Evolutionary conservation across 2,329 filamentous ascomycete species (phyloP).

Genomic region (Bretziella fagacearum): DNA sequence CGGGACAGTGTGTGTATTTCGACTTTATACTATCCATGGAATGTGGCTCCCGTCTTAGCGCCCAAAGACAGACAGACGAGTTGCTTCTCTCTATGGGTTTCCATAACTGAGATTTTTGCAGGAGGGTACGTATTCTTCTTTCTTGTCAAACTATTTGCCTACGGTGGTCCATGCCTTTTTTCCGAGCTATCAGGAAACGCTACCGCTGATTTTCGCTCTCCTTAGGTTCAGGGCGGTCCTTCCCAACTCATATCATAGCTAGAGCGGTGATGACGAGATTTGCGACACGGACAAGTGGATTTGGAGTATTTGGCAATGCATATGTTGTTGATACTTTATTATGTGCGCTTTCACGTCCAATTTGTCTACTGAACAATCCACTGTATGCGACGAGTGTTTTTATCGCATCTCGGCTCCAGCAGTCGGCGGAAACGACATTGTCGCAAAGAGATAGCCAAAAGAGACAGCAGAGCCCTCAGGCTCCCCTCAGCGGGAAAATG

Average conservation of each 20-base stretch:
- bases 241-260: too few relatives aligned
- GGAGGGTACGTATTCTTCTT: slow-evolving; percentile 1
- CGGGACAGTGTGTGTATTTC: background rate
- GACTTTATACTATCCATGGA: background rate
- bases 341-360: background rate
- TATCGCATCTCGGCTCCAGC: background rate
- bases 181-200: too few relatives aligned
- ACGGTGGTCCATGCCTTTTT: background rate
- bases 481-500: background rate
- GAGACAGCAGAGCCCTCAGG: background rate
- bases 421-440: background rate
- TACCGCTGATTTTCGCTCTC: background rate
- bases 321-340: too few relatives aligned
- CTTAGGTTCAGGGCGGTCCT: background rate
- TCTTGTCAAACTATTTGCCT: background rate
- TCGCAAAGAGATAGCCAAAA: background rate
- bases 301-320: too few relatives aligned
- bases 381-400: background rate
- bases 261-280: background rate
- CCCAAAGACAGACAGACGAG: background rate
- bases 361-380: too few relatives aligned
- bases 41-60: background rate
- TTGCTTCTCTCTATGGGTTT: background rate
- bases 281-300: background rate
- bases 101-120: background rate